Evolutionary conservation across 2,329 filamentous ascomycete genomes (phyloP).

Genomic region (Tympanopsis confertula): DNA sequence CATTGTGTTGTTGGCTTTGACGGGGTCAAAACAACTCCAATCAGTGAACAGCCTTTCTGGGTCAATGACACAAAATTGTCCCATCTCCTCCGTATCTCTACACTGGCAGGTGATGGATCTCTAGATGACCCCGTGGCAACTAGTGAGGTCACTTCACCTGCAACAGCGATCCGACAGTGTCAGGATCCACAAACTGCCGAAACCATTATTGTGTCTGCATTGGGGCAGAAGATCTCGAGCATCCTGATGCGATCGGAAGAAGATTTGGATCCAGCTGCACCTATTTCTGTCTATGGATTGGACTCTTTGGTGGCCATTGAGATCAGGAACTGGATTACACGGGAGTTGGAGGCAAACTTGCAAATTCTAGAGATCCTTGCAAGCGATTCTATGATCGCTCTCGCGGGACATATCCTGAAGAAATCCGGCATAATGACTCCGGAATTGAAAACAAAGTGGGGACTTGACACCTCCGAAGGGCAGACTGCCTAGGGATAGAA

Average conservation of each 20-base stretch:
- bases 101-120: neutral
- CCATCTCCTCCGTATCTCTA: neutral
- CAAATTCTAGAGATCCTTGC: constrained; percentile 7
- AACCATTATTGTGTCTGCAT: constrained; percentile 4
- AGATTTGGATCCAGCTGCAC: neutral
- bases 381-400: constrained; percentile 5
- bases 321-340: constrained; percentile 7
- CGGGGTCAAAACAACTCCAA: neutral
- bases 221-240: constrained; percentile 6
- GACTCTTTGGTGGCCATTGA: constrained; percentile 7
- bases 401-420: constrained; percentile 4
- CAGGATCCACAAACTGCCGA: constrained; percentile 3
- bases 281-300: constrained; percentile 6
- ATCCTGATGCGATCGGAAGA: neutral
- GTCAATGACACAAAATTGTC: neutral
- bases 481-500: no score
- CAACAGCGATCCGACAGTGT: constrained; percentile 4
- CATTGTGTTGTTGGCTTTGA: neutral
- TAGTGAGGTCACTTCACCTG: constrained; percentile 3
- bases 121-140: neutral
- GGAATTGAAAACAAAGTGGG: no score
- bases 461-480: no score
- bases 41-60: neutral
- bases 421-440: no score
- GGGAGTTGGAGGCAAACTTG: constrained; percentile 6